Evolutionary conservation across 2,329 filamentous ascomycete genomes (phyloP).

Genomic region (Fusarium brevicatenulatum): DNA sequence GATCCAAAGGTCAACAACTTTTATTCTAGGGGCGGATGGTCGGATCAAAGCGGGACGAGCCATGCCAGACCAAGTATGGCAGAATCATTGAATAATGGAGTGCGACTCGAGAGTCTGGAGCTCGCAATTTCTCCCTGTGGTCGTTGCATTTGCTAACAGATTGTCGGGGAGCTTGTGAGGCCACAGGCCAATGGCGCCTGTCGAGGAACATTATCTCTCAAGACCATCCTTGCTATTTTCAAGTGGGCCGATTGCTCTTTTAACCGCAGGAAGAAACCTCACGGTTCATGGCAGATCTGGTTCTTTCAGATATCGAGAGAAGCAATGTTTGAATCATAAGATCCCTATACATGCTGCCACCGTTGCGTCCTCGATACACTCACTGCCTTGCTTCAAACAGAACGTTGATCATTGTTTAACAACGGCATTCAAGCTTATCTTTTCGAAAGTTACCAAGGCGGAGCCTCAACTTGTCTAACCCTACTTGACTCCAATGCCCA

Average conservation of each 20-base stretch:
- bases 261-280: background rate
- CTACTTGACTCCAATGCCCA: slow-evolving; percentile 18
- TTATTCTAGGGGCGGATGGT: slow-evolving; percentile 31
- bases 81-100: slow-evolving; percentile 9
- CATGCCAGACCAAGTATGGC: slow-evolving; percentile 29
- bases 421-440: slow-evolving; percentile 9
- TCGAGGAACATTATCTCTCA: slow-evolving; percentile 9
- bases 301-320: background rate
- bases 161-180: background rate
- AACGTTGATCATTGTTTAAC: background rate
- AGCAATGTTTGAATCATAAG: background rate
- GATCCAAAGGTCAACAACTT: slow-evolving; percentile 26
- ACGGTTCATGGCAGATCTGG: background rate
- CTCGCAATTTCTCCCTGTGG: slow-evolving; percentile 2
- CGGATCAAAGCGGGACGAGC: slow-evolving; percentile 37
- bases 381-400: background rate
- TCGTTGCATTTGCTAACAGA: slow-evolving; percentile 15
- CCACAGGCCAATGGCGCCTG: background rate
- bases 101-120: slow-evolving; percentile 1
- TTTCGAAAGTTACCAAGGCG: background rate
- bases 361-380: background rate
- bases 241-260: slow-evolving; percentile 4
- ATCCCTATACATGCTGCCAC: background rate
- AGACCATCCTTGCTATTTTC: slow-evolving; percentile 10
- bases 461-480: slow-evolving; percentile 28